Evolutionary conservation across 345 rosid species (phyloP).

Genomic region (Arabis alpina): DNA sequence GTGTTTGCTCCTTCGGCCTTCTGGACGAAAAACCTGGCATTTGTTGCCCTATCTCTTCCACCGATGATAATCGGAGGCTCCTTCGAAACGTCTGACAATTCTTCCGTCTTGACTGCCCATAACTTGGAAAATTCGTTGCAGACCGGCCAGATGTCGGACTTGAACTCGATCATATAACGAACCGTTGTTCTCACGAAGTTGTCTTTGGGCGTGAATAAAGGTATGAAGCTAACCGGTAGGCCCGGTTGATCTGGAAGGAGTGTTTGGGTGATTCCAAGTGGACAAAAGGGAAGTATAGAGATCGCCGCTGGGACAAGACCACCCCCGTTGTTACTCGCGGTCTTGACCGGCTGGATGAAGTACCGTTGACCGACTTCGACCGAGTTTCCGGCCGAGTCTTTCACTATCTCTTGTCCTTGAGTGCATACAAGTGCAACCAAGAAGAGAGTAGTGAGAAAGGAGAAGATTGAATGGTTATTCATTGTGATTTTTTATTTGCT

Average conservation of each 20-base stretch:
- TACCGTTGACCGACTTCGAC: background rate
- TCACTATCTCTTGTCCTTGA: background rate
- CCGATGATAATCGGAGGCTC: constrained; percentile 19
- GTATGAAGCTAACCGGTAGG: constrained; percentile 17
- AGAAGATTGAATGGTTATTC: constrained; percentile 6
- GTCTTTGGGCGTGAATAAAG: rapidly evolving
- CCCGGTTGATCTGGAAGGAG: background rate
- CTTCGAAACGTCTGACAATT: background rate
- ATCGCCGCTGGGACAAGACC: constrained; percentile 29
- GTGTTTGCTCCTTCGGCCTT: background rate
- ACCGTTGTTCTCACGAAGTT: no score
- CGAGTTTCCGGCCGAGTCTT: background rate
- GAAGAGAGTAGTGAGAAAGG: constrained; percentile 21
- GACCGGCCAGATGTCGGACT: background rate
- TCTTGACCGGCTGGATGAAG: constrained; percentile 24
- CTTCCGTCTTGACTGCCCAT: background rate
- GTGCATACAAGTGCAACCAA: constrained; percentile 10
- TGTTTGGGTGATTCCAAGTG: constrained; percentile 32
- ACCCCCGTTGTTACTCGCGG: background rate
- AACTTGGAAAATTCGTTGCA: constrained; percentile 27
- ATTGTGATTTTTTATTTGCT: constrained; percentile 4
- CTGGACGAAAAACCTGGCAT: no score
- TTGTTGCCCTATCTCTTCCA: background rate
- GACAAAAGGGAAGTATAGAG: background rate
- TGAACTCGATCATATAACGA: background rate